These are phyloP conservation scores for Phytophthora pisi DNA, from an alignment of 352 stramenopile genomes.

Conservation along the genomic window DNA sequence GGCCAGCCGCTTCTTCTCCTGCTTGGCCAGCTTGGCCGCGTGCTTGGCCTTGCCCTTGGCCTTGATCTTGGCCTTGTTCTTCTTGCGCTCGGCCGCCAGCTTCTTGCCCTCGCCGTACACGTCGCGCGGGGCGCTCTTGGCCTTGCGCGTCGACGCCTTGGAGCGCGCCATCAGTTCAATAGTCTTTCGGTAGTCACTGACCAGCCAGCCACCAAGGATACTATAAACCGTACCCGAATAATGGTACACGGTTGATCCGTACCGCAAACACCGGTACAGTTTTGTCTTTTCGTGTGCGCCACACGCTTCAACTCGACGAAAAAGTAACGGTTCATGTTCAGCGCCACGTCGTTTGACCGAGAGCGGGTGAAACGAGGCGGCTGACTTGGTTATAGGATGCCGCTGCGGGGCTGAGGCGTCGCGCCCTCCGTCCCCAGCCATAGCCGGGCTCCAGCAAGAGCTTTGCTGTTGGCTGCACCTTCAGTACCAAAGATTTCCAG, in stretches of 20 bases:
- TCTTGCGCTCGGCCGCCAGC: slow-evolving; percentile 45
- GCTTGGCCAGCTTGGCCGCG: slow-evolving; percentile 56
- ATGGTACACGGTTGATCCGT: neutral
- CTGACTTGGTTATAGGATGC: slow-evolving; percentile 23
- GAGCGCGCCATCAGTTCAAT: slow-evolving; percentile 50
- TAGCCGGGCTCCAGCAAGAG: slow-evolving; percentile 17
- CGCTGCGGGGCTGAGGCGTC: neutral
- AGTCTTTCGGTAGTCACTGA: slow-evolving; percentile 1
- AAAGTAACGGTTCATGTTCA: slow-evolving; percentile 24
- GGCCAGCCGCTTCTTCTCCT: slow-evolving; percentile 47
- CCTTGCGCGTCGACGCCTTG: slow-evolving; percentile 43
- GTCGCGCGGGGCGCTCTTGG: slow-evolving; percentile 37
- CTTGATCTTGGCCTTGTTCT: slow-evolving; percentile 64
- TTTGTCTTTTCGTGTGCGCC: neutral
- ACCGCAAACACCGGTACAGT: slow-evolving; percentile 2
- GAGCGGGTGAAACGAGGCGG: slow-evolving; percentile 3
- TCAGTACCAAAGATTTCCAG: slow-evolving; percentile 36
- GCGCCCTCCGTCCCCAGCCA: slow-evolving; percentile 18
- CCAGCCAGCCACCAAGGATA: neutral
- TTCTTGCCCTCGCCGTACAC: slow-evolving; percentile 41
- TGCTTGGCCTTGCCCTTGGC: slow-evolving; percentile 61
- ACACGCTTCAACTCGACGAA: slow-evolving; percentile 25
- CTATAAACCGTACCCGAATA: neutral
- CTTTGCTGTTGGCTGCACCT: slow-evolving; percentile 15
- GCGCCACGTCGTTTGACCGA: neutral